A percentile compares a stretch with the other conserved stretches of the same genome.
phyloP scores from a whole-genome alignment of 805 yeast species.

The Candida caryicola region DNA sequence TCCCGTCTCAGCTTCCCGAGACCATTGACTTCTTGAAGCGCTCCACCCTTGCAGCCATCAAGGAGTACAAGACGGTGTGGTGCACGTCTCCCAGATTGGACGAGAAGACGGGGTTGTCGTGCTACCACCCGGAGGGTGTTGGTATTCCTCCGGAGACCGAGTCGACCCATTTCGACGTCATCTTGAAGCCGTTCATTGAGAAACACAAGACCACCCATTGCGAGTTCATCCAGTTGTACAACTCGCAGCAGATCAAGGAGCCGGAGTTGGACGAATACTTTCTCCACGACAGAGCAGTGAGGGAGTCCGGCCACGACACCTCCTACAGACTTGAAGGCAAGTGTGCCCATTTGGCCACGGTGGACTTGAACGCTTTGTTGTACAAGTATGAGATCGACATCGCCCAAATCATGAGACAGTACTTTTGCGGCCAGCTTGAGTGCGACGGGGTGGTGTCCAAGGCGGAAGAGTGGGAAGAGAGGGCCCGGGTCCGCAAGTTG shows the following conservation, averaged over 20 bases:
- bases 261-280: slow-evolving; percentile 87
- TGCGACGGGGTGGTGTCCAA: slow-evolving; percentile 34
- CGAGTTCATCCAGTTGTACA: slow-evolving; percentile 63
- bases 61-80: slow-evolving; percentile 86
- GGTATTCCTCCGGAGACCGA: slow-evolving; percentile 99
- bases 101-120: slow-evolving; percentile 69
- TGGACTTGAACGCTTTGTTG: slow-evolving; percentile 80
- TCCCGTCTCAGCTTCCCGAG: slow-evolving; percentile 31
- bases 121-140: slow-evolving; percentile 84
- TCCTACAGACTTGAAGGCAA: slow-evolving; percentile 84
- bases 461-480: slow-evolving; percentile 57
- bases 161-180: slow-evolving; percentile 75
- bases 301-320: slow-evolving; percentile 97
- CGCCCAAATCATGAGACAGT: slow-evolving; percentile 54
- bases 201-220: slow-evolving; percentile 59
- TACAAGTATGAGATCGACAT: slow-evolving; percentile 91
- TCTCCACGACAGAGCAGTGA: slow-evolving; percentile 87
- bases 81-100: slow-evolving; percentile 70
- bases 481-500: slow-evolving; percentile 53
- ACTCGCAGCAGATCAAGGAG: slow-evolving; percentile 60
- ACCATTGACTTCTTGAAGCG: slow-evolving; percentile 62
- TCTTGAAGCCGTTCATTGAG: slow-evolving; percentile 64
- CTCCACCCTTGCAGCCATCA: slow-evolving; percentile 75
- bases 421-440: slow-evolving; percentile 50
- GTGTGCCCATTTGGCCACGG: slow-evolving; percentile 86